phyloP scores from a whole-genome alignment of 768 basidiomycete species.

The Agaricus blazei region DNA sequence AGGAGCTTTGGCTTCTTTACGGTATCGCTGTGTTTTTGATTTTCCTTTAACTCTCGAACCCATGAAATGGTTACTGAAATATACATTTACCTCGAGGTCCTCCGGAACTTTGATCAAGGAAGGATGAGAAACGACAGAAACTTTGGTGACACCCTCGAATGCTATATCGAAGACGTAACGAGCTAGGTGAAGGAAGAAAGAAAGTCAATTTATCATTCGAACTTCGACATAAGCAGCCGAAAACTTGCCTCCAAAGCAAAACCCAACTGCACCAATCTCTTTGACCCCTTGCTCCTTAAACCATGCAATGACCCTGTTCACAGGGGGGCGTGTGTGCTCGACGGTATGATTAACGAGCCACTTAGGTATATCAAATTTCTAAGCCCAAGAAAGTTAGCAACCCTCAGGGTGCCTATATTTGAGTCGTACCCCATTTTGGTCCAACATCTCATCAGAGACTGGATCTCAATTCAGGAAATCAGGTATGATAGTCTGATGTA shows the following conservation, averaged over 20 bases:
- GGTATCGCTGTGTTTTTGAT: background rate
- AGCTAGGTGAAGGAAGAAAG: slow-evolving; percentile 21
- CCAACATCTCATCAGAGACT: background rate
- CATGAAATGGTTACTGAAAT: background rate
- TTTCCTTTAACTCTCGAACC: background rate
- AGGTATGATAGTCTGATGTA: slow-evolving; percentile 5
- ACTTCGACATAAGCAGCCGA: too few species aligned
- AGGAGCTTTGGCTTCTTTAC: slow-evolving; percentile 39
- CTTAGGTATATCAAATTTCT: slow-evolving; percentile 43
- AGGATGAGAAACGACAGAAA: slow-evolving; percentile 51
- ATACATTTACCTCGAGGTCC: slow-evolving; percentile 50
- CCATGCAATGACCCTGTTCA: slow-evolving; percentile 52
- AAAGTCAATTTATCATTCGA: background rate
- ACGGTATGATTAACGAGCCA: slow-evolving; percentile 26
- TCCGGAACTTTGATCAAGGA: slow-evolving; percentile 51
- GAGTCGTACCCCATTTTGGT: background rate
- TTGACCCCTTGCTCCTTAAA: slow-evolving; percentile 58
- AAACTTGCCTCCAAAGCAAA: slow-evolving; percentile 60
- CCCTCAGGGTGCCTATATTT: background rate
- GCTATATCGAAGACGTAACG: slow-evolving; percentile 61
- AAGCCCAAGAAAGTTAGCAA: background rate
- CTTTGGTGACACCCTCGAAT: slow-evolving; percentile 47
- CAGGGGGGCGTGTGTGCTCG: slow-evolving; percentile 35
- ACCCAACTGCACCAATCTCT: slow-evolving; percentile 55
- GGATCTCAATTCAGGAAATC: slow-evolving; percentile 11